Conservation (phyloP, 2,329 filamentous ascomycete genomes). For the Diaporthe australafricana region DNA sequence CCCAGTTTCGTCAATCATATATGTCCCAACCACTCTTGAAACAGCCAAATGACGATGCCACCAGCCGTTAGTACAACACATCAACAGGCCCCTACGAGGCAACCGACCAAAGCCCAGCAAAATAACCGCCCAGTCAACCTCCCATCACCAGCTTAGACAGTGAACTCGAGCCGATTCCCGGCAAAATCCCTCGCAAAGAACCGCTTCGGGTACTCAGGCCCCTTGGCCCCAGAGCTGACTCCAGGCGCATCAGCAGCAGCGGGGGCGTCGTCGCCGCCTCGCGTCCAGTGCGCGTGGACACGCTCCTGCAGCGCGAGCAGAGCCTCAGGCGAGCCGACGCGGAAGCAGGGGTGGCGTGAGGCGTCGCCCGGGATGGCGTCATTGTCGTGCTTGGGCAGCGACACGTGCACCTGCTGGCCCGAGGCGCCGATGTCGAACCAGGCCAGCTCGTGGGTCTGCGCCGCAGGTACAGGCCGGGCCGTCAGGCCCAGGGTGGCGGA, state of each 20-base stretch:
- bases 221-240: constrained; percentile 54
- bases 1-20: too few relatives aligned
- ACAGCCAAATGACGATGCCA: too few relatives aligned
- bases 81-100: too few relatives aligned
- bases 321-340: constrained; percentile 58
- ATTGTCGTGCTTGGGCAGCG: constrained; percentile 52
- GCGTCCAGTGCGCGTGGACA: constrained; percentile 63
- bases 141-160: neutral
- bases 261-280: constrained; percentile 62
- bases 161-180: constrained; percentile 66
- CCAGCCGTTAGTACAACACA: too few relatives aligned
- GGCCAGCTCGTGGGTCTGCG: constrained; percentile 62
- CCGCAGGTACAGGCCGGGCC: constrained; percentile 61
- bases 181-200: constrained; percentile 73
- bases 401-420: constrained; percentile 69
- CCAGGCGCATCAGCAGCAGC: constrained; percentile 67
- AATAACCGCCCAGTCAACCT: neutral
- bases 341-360: constrained; percentile 70
- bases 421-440: constrained; percentile 71
- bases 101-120: neutral
- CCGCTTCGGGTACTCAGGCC: constrained; percentile 68
- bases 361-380: constrained; percentile 48
- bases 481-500: constrained; percentile 65
- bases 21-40: too few relatives aligned
- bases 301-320: constrained; percentile 58